Evolutionary conservation across 2,329 filamentous ascomycete genomes (phyloP), one percentile per base, ranked within the genome.

Genomic region (Thelonectria discophora): DNA sequence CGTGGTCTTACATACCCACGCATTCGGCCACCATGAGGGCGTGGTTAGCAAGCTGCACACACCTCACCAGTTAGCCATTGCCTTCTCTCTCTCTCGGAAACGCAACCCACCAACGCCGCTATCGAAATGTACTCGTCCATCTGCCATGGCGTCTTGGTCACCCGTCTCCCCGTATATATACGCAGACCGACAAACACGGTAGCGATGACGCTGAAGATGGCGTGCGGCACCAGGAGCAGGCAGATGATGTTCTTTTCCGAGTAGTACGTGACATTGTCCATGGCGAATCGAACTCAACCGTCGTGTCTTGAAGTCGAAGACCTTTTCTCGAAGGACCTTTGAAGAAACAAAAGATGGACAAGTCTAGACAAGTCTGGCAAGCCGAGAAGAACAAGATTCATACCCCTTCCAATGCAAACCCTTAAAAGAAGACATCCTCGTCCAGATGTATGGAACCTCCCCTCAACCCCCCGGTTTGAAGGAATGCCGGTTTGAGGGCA

Each of bases 151-250:
- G 21, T 46, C 27, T 55, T 62, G 10, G 60, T 59, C 3, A 62
- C 18, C 12, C 30, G 12, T 6, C 56, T 39, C 1, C 46, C 7
- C 5, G 51, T 48, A 11, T 59, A 60, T 1, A 62, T 9, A 9
- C 60, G 55, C 27, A 62, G 24, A 18, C 32, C 55, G 11, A 59
- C 55, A 30, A 62, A 48, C 3, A 50, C 10, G 3, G 60, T 62
- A 20, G 60, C 60, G 5, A 60, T 21, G 3, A 34, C 11, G 27
- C 60, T 60, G 12, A 62, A 51, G 9, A 32, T 37, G 2, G 30
- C 40, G 12, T 62, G 60, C 7, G 60, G 60, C 11, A 32, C 46
- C 8, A 58, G 46, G n/a, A 62, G 37, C 13, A 50, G 18, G 17
- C 12, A 12, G 4, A 24, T 12, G 20, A 62, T 12, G 30, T 54